These are phyloP conservation scores for Anisodus tanguticus DNA, from an alignment of 257 asterid genomes.

Conservation along the genomic window DNA sequence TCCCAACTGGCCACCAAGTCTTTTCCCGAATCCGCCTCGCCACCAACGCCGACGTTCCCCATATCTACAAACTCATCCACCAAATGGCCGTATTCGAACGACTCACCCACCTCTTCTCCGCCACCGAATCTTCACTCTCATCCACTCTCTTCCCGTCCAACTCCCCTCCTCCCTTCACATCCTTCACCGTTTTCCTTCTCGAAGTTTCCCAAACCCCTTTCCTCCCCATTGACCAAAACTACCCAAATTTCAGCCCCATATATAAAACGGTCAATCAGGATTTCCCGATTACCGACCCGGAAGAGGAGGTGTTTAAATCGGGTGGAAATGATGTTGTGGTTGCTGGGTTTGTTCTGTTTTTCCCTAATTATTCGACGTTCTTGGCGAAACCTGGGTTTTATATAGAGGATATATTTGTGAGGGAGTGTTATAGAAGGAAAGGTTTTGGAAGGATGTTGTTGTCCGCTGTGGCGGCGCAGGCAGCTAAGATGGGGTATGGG, in stretches of 20 bases:
- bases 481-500: slow-evolving; percentile 86
- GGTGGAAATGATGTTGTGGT: slow-evolving; percentile 44
- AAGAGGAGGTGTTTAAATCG: slow-evolving; percentile 52
- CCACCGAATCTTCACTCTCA: slow-evolving; percentile 52
- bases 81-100: slow-evolving; percentile 56
- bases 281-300: slow-evolving; percentile 68
- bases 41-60: slow-evolving; percentile 46
- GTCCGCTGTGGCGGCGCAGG: slow-evolving; percentile 82
- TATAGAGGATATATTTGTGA: slow-evolving; percentile 77
- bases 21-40: slow-evolving; percentile 52
- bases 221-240: neutral
- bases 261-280: slow-evolving; percentile 51
- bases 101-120: slow-evolving; percentile 47
- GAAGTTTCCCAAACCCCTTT: slow-evolving; percentile 50
- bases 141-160: slow-evolving; percentile 46
- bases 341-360: slow-evolving; percentile 77
- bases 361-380: slow-evolving; percentile 81
- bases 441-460: slow-evolving; percentile 73
- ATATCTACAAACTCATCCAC: slow-evolving; percentile 53
- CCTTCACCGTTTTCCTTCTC: slow-evolving; percentile 56
- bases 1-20: slow-evolving; percentile 33
- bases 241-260: slow-evolving; percentile 40
- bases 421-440: slow-evolving; percentile 84
- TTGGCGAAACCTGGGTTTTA: slow-evolving; percentile 87
- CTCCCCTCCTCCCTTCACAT: slow-evolving; percentile 44